Base-by-base conservation (phyloP, 2,329 filamentous ascomycete genomes). In the Paecilomyces sp. region DNA sequence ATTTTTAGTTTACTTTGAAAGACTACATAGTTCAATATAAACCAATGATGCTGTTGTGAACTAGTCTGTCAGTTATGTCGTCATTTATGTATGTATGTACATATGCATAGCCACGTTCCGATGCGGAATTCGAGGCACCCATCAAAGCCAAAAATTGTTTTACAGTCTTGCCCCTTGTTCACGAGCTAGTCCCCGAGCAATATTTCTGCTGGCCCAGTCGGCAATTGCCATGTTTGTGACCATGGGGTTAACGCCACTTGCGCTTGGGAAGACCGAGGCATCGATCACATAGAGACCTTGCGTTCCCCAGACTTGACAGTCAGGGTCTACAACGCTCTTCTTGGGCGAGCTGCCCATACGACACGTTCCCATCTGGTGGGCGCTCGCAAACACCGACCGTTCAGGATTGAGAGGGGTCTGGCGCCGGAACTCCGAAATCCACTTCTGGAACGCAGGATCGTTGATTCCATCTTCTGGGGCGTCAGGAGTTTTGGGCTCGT, bases 181-280 rank as follows among this genome's bases (percentile, higher is more conserved):
- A 60, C 24, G 61, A 64, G 62, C 67, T 70, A 4, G 3, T 22
- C 41, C 7, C 5, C 41, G 41, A 47, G 69, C 73, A 52, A 80
- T 65, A 13, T 74, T 75, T 41, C 69, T 70, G 62, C 76, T 78
- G 8, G 77, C 74, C 71, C 74, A 78, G 62, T 82, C 78, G 5
- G 77, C 74, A 57, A 82, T 79, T 3, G 75, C 79, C 79, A 82
- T 80, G 58, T 76, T 80, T 56, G 78, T 81, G 54, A 82, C 67
- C 80, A 82, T 82, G 2, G 80, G 80, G 56, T 82, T 82, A 28
- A 81, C 80, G 11, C 80, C 79, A 59, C 77, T 80, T 18, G 80
- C 79, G 61, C 78, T 79, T 3, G 79, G 80, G 64, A 82, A 80
- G 2, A 81, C 76, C 12, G 79, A 81, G 6, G 78, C 77, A 69